A percentile compares a stretch with the other conserved stretches of the same genome.
Conservation (phyloP, 1,284 basidiomycete species). For the Melanopsichium pennsylvanicum region DNA sequence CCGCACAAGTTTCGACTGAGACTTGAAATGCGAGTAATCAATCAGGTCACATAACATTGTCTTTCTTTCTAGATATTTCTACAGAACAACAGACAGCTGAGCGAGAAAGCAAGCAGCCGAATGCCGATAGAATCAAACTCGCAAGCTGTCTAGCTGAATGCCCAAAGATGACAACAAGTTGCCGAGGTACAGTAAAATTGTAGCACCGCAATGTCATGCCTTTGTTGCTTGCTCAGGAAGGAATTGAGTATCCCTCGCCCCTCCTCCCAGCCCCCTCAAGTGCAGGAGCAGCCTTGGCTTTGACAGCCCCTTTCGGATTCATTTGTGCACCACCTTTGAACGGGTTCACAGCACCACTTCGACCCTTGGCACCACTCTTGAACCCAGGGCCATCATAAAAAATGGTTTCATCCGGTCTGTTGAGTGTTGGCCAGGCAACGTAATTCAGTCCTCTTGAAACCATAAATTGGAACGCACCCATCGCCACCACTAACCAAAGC, state of each 20-base stretch:
- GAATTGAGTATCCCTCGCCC: conserved; percentile 32
- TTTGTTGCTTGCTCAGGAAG: not conserved
- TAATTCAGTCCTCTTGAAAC: conserved; percentile 59
- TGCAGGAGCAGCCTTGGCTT: conserved; percentile 2
- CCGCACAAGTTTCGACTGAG: no score
- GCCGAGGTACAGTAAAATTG: no score
- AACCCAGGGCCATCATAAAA: conserved; percentile 64
- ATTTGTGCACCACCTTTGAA: no score
- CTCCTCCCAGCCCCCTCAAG: conserved; percentile 17
- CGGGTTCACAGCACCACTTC: conserved; percentile 37
- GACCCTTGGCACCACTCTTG: conserved; percentile 50
- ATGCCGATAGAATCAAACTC: no score
- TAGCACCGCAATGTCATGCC: no score
- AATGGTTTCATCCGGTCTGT: conserved; percentile 57
- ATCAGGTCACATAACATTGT: no score
- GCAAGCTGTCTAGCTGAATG: no score
- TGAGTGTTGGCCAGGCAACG: conserved; percentile 63
- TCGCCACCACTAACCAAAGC: conserved; percentile 44
- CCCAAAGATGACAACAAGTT: no score
- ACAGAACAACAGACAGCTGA: no score
- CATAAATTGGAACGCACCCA: conserved; percentile 49
- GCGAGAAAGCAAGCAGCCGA: no score
- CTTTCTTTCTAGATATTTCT: no score
- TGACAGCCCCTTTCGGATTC: conserved; percentile 1
- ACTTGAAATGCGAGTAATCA: no score